phyloP scores from a whole-genome alignment of 208 protist genomes.

The Angomonas ambiguus region DNA sequence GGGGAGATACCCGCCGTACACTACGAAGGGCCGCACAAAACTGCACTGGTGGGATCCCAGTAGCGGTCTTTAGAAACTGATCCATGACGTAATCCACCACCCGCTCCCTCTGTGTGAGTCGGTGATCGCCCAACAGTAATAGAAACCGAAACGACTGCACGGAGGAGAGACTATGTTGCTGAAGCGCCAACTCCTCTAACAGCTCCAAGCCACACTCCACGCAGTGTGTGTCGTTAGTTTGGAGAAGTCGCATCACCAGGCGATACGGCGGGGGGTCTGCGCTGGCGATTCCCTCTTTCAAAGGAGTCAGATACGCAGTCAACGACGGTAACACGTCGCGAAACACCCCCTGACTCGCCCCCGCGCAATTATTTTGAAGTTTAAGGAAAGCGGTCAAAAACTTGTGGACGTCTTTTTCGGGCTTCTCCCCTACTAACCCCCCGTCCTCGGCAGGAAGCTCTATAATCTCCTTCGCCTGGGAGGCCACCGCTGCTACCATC shows the following conservation, averaged over 20 bases:
- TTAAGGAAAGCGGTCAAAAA: conserved; percentile 30
- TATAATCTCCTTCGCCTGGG: conserved; percentile 38
- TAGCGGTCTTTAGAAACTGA: conserved; percentile 64
- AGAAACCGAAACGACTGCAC: conserved; percentile 78
- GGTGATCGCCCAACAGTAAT: conserved; percentile 53
- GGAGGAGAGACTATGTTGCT: conserved; percentile 51
- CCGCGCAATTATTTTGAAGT: neutral
- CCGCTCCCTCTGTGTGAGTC: conserved; percentile 24
- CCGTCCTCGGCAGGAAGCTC: conserved; percentile 30
- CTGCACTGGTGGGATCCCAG: conserved; percentile 72
- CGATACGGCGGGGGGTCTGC: conserved; percentile 28
- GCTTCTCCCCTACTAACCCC: conserved; percentile 31
- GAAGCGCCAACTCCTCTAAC: conserved; percentile 48
- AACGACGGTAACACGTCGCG: conserved; percentile 16
- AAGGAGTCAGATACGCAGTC: conserved; percentile 5
- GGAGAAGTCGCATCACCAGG: conserved; percentile 28
- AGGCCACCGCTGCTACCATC: conserved; percentile 30
- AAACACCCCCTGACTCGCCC: conserved; percentile 23
- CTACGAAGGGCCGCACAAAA: conserved; percentile 68
- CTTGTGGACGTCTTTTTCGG: conserved; percentile 26
- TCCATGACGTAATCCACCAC: conserved; percentile 56
- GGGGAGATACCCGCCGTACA: conserved; percentile 20
- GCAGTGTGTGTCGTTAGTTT: conserved; percentile 29
- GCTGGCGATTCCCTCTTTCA: conserved; percentile 22
- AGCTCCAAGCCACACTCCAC: conserved; percentile 36